Base-by-base conservation (phyloP, 768 basidiomycete genomes). In the Panaeolus cyanescens region DNA sequence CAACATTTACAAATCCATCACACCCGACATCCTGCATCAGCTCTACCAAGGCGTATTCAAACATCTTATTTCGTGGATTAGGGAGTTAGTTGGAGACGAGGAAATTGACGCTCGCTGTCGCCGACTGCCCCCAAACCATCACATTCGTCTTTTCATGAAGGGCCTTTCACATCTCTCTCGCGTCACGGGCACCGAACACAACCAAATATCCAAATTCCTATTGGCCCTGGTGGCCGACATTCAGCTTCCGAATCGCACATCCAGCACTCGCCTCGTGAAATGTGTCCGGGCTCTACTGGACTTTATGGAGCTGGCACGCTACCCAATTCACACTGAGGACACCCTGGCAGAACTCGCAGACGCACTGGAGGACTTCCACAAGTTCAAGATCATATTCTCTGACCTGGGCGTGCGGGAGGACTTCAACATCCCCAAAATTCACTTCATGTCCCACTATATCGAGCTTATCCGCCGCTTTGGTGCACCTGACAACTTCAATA, bases 21-120 rank as follows among this genome's bases (percentile, higher is more conserved):
- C 79, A 0, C 80, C 83, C 0, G 79, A 83, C 65, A 61, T 82
- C 25, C 75, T 85, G 2, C 83, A 84, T 63, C 80, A 84, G 64
- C 62, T 83, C 0, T 75, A 81, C 60, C 79, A 84, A 62, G 83
- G 82, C 0, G 61, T 80, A 5, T 71, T 82, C 66, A 79, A 78
- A 56, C 79, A 82, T 59, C 59, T 80, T 0, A 64, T 79, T 2
- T 50, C 56, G 2, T 83, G 81, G 82, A 59, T 69, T 8, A 63
- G 64, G 8, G 20, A 53, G 54, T 62, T 66, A 4, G 58, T 63
- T 30, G 70, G 65, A 3, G 60, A 59, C 0, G 59, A 64, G 1
- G 76, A 77, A 55, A 59, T 83, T 28, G 80, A 83, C 64, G 63
- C 63, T 1, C 71, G 77, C 0, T 75, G 73, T 59, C 62, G 66